Conservation (phyloP, 2,329 filamentous ascomycete genomes). For the Epichloe elymi region DNA sequence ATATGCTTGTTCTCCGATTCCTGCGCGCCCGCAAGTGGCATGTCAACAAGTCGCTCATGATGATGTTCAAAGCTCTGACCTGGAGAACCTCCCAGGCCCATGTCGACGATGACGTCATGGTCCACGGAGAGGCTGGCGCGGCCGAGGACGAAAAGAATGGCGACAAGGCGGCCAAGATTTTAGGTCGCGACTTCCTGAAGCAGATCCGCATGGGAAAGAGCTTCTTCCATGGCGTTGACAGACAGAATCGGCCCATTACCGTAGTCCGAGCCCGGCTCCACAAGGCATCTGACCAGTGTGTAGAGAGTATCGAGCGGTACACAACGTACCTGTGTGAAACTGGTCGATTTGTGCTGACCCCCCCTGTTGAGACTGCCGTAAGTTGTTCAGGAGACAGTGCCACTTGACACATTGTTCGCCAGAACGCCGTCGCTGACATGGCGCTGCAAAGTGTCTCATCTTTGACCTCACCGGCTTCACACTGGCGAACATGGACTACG, state of each 20-base stretch:
- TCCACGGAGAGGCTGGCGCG: slow-evolving; percentile 19
- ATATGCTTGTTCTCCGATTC: slow-evolving; percentile 25
- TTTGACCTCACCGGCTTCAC: slow-evolving; percentile 64
- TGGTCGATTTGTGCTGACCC: slow-evolving; percentile 5
- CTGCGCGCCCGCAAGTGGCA: slow-evolving; percentile 27
- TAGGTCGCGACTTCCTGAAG: slow-evolving; percentile 16
- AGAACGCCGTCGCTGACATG: background rate
- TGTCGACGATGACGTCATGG: slow-evolving; percentile 19
- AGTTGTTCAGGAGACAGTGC: background rate
- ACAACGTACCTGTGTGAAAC: slow-evolving; percentile 27
- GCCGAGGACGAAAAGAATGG: slow-evolving; percentile 17
- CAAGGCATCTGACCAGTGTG: slow-evolving; percentile 17
- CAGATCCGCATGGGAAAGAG: slow-evolving; percentile 26
- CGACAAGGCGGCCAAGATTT: background rate
- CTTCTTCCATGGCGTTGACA: slow-evolving; percentile 24
- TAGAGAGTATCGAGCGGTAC: slow-evolving; percentile 22
- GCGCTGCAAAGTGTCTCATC: slow-evolving; percentile 27
- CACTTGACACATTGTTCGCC: background rate
- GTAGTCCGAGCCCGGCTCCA: slow-evolving; percentile 22
- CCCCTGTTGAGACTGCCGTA: slow-evolving; percentile 10
- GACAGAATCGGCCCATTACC: slow-evolving; percentile 21
- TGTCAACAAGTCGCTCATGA: slow-evolving; percentile 24
- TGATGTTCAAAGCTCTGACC: slow-evolving; percentile 23
- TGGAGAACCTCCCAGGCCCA: slow-evolving; percentile 22
- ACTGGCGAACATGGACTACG: slow-evolving; percentile 64